phyloP scores from a whole-genome alignment of 2,329 filamentous ascomycete species.

The Neonectria punicea region DNA sequence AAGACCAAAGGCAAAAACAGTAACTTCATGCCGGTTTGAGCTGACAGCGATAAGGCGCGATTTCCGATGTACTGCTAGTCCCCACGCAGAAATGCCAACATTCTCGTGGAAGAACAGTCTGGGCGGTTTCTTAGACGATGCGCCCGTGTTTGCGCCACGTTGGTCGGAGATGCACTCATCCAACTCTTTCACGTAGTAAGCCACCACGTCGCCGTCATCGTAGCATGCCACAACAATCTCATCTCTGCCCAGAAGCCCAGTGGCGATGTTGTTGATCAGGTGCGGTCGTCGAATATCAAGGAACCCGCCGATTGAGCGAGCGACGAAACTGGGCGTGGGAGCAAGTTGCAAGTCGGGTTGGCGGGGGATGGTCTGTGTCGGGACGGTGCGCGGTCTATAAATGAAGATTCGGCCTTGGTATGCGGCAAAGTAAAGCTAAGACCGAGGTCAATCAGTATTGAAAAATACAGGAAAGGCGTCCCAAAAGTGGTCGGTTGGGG shows the following conservation, averaged over 20 bases:
- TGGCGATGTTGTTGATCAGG: slow-evolving; percentile 74
- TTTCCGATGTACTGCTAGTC: slow-evolving; percentile 80
- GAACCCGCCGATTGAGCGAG: slow-evolving; percentile 58
- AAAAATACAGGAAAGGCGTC: neutral
- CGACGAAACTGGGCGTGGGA: slow-evolving; percentile 54
- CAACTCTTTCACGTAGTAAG: slow-evolving; percentile 71
- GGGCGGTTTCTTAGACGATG: slow-evolving; percentile 31
- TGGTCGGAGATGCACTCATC: slow-evolving; percentile 54
- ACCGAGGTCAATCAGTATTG: slow-evolving; percentile 27
- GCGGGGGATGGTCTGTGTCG: slow-evolving; percentile 58
- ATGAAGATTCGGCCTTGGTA: slow-evolving; percentile 68
- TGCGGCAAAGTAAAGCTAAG: slow-evolving; percentile 69
- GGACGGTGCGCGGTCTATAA: slow-evolving; percentile 60
- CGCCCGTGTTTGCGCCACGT: slow-evolving; percentile 9
- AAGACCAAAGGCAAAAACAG: slow-evolving; percentile 63
- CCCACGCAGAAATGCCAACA: slow-evolving; percentile 87
- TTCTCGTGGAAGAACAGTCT: slow-evolving; percentile 77
- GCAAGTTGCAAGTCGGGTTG: slow-evolving; percentile 62
- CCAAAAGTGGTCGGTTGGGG: neutral
- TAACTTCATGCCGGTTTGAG: slow-evolving; percentile 72
- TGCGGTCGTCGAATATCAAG: slow-evolving; percentile 66
- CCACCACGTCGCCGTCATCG: slow-evolving; percentile 80
- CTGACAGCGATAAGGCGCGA: slow-evolving; percentile 89
- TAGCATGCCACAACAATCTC: slow-evolving; percentile 76
- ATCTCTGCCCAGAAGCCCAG: slow-evolving; percentile 74